A percentile compares a stretch with the other conserved stretches of the same genome.
phyloP scores from a whole-genome alignment of 164 flowering plant species.

The Vitis amurensis region DNA sequence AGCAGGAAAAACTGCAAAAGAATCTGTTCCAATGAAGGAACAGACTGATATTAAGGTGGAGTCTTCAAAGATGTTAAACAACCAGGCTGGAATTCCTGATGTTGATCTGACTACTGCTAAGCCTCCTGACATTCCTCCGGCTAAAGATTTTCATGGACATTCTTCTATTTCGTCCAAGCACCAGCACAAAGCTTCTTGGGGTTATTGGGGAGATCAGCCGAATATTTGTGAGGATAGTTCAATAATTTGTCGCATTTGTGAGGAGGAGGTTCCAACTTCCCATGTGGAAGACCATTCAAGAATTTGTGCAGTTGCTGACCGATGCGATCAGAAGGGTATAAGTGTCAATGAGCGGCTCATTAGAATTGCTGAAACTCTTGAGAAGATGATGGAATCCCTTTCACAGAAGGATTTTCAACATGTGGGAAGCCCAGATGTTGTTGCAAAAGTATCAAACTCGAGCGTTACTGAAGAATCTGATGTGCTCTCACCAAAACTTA shows the following conservation, averaged over 20 bases:
- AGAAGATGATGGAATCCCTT: conserved; percentile 78
- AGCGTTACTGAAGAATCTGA: conserved; percentile 94
- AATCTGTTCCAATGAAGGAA: conserved; percentile 37
- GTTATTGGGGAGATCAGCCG: conserved; percentile 86
- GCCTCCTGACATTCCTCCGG: conserved; percentile 46
- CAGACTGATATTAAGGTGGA: conserved; percentile 40
- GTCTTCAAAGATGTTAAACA: conserved; percentile 24
- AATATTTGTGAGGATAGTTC: conserved; percentile 69
- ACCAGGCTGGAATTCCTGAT: conserved; percentile 33
- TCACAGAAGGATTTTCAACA: conserved; percentile 71
- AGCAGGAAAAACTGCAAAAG: conserved; percentile 49
- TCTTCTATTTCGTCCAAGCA: conserved; percentile 58
- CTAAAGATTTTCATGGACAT: conserved; percentile 59
- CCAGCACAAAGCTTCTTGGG: conserved; percentile 90
- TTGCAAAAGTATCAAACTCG: conserved; percentile 83
- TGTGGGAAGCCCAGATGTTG: conserved; percentile 82
- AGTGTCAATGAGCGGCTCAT: conserved; percentile 87
- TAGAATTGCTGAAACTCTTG: conserved; percentile 86
- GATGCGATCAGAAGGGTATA: conserved; percentile 94
- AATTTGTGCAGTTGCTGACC: conserved; percentile 93
- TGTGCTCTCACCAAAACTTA: conserved; percentile 75
- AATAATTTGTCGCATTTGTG: conserved; percentile 98
- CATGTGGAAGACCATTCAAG: conserved; percentile 95
- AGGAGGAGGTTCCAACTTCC: conserved; percentile 90
- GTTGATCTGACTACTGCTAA: conserved; percentile 37